phyloP scores from a whole-genome alignment of 176 grass and related monocot species.

The Phyllostachys edulis region DNA sequence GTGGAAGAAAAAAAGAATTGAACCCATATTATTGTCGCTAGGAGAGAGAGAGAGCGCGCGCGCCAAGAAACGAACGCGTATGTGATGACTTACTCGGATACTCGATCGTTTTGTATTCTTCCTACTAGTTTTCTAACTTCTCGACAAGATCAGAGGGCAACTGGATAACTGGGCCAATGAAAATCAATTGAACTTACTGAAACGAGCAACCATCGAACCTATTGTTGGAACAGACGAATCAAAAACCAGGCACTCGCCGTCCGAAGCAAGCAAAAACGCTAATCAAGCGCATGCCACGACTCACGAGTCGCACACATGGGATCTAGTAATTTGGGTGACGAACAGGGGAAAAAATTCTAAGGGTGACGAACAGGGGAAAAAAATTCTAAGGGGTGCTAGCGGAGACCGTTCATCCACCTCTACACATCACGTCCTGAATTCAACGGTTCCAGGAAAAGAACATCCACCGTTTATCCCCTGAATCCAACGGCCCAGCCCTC shows the following conservation, averaged over 20 bases:
- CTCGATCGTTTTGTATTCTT: background rate
- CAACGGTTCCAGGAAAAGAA: too few relatives aligned
- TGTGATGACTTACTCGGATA: background rate
- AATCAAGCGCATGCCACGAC: background rate
- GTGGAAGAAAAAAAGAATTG: background rate
- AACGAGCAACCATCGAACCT: background rate
- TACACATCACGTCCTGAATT: too few relatives aligned
- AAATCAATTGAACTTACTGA: background rate
- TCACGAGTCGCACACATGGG: too few relatives aligned
- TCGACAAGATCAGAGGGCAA: background rate
- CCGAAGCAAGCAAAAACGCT: background rate
- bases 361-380: too few relatives aligned
- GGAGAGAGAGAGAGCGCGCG: background rate
- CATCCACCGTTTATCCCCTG: too few relatives aligned
- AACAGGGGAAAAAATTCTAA: too few relatives aligned
- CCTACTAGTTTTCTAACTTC: background rate
- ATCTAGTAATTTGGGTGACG: too few relatives aligned
- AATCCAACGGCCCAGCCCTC: too few relatives aligned
- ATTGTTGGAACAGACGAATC: background rate
- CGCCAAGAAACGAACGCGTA: background rate
- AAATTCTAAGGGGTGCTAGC: too few relatives aligned
- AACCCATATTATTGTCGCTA: background rate
- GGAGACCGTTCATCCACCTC: too few relatives aligned
- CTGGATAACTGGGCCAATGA: conserved; percentile 9
- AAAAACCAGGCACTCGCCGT: background rate